Evolutionary conservation across 352 stramenopile species (phyloP), one percentile per base, ranked within the genome.

Genomic region (Phytophthora vignae): DNA sequence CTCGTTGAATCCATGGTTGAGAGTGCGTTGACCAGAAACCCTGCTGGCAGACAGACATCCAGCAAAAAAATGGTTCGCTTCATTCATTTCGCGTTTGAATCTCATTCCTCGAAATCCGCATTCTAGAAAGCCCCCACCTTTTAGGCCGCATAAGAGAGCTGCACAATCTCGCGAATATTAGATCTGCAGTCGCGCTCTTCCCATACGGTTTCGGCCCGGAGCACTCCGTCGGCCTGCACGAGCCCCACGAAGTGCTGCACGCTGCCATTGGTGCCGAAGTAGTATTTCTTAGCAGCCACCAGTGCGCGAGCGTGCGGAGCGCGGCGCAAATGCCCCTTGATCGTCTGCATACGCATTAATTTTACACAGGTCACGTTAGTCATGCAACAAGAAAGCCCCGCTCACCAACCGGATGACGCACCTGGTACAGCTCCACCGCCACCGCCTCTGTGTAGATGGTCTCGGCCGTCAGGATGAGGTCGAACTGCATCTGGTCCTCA

Each of bases 361-460:
- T 46, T 36, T 36, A 36, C 14, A 46, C 38, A 46, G 12, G 38
- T n/a, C 38, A 8, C 38, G 38, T 46, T 46, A 46, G 38, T 46
- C 36, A 44, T n/a, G 36, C 36, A n/a, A n/a, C 11, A 46, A 52
- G 3, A n/a, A 67, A 17, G 19, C 49, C 58, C n/a, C 15, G 14
- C 14, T 21, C n/a, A 52, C 9, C 7, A 1, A n/a, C 19, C n/a
- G 17, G 36, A 40, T 27, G 17, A 54, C 81, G 22, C 63, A 92
- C 88, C 80, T 91, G 69, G 53, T 92, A 92, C 33, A 95, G 62
- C 38, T 91, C 81, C 27, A 87, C 21, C 2, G 86, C 90, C 21
- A 95, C 88, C 1, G 73, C 76, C 44, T 96, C 90, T 12, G 90
- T 95, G 74, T 96, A 96, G 58, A 96, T 88, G 31, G 90, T 96